Base-by-base conservation (phyloP, 805 yeast species). In the Dipodascopsis uninucleata region DNA sequence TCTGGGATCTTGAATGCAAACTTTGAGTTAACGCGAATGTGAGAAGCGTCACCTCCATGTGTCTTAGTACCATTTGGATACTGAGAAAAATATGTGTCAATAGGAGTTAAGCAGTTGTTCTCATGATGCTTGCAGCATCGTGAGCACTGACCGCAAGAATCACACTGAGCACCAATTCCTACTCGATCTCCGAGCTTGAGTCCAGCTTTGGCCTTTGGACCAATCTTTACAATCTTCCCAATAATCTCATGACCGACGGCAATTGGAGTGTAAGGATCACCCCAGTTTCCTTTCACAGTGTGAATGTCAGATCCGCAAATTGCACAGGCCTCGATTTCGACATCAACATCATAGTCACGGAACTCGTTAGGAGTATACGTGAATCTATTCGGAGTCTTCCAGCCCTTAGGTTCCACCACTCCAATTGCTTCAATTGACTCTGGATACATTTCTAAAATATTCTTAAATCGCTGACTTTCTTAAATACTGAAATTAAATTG, bases 11-110 rank as follows among this genome's bases (percentile, higher is more conserved):
- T 76, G 66, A 79, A 72, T 1, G 70, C 77, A 59, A 76, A 75
- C 47, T 71, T 68, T 61, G 76, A 80, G 61, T 78, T 71, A 37
- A 75, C 74, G 59, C 82, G 80, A 41, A 86, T 87, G 65, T 84
- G 85, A 68, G 85, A 85, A 67, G 85, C 93, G 81, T 85, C 84
- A 25, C 90, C 78, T 57, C 95, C 95, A 64, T 85, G 89, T 60
- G 81, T 86, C 31, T 88, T 81, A 77, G 82, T 85, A 60, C 95
- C 95, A 17, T 89, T 80, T 61, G 83, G 74, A 58, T 61, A 81
- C 43, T 84, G 60, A 21, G 77, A 68, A 70, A 93, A 83, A 65
- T 77, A 77, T 52, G 88, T 74, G 67, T 83, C 93, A 58, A 70
- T 70, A 21, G 67, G 68, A 60, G n/a, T n/a, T n/a, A 14, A n/a